Base-by-base conservation (phyloP, 495 filamentous ascomycete genomes). In the Penicillium arizonense region DNA sequence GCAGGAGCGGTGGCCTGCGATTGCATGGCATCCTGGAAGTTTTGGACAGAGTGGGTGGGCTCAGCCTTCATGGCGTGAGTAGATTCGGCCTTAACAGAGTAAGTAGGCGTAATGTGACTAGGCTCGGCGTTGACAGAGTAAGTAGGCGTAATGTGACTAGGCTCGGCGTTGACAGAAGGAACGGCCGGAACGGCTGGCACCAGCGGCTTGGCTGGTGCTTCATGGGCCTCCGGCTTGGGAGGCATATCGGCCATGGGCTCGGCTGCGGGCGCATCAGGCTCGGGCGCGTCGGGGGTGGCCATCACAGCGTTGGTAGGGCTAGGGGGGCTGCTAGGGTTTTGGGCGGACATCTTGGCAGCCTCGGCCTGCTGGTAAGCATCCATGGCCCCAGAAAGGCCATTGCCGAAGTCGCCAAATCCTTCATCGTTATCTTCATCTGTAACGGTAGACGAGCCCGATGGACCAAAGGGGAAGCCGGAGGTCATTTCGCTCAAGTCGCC, bases 401-500 rank as follows among this genome's bases (percentile, higher is more conserved):
- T 2, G 28, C 28, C 28, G 28, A 56, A 45, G 30, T 57, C 51
- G 9, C 39, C 53, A 16, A 64, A 44, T 14, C 55, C 47, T n/a
- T 57, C 58, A 16, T 57, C 61, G 26, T 50, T 53, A 5, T 53
- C 56, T 7, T 43, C 35, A 8, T 53, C 56, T 4, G 38, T 30
- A 2, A 40, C 35, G 13, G 14, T 43, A 5, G 57, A 60, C 10
- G 32, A 42, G 30, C 52, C 53, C 0, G 24, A 14, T 2, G 57
- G 18, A 33, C 55, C 47, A 44, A 64, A 64, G 10, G 61, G 61
- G 48, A 57, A 67, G n/a, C 35, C 56, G 9, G 28, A 6, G 7
- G 28, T 30, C 28, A 30, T 30, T 39, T 33, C 38, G 24, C 20
- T 16, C 4, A 41, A 42, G 12, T 34, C 38, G 2, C 13, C 49